Evolutionary conservation across 1,139 yeast genomes (phyloP), one percentile per base, ranked within the genome.

Genomic region (Blastobotrys indianensis): DNA sequence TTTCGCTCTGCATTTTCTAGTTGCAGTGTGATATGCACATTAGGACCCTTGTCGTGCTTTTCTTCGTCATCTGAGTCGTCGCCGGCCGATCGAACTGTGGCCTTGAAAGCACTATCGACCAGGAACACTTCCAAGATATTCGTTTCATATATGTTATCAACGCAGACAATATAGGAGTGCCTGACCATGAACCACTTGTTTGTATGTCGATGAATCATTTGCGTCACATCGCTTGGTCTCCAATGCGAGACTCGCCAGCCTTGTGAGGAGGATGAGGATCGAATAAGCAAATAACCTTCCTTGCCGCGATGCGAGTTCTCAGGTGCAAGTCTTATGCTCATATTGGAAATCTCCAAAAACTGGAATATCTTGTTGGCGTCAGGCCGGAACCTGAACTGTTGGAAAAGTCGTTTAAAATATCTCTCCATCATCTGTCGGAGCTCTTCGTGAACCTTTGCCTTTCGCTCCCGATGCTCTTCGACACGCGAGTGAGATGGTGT

Each of bases 161-260:
- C 96, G 61, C 85, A 85, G 67, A 85, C 78, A 40, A 94, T 73
- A 58, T 87, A 94, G 2, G 95, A 82, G 58, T 81, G 84, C 50
- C 97, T 76, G 1, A 92, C 78, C 52, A 92, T 69, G 54, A 87
- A 79, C 99, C 99, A 94, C 62, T 92, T 92, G 44, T 82, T 84
- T 1, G 92, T 82, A 55, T 94, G 90, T 64, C 98, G 80, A 55
- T 80, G 82, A 46, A 87, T 82, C 95, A 88, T 87, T 39, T 59
- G 58, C 7, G 58, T 44, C 56, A 87, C 70, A 59, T 87, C 97
- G 53, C 80, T 79, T 8, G 87, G 80, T 52, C 77, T 80, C 66
- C 87, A 80, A 61, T 90, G 97, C 4, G 94, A 86, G 11, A 90
- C 96, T 59, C 95, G 74, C 98, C 98, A 92, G 2, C 97, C 97